Percentiles rank a stretch among this genome's conserved stretches.
Evolutionary conservation across 2,329 filamentous ascomycete genomes (phyloP).

Genomic region (Cladorrhinum sp.): DNA sequence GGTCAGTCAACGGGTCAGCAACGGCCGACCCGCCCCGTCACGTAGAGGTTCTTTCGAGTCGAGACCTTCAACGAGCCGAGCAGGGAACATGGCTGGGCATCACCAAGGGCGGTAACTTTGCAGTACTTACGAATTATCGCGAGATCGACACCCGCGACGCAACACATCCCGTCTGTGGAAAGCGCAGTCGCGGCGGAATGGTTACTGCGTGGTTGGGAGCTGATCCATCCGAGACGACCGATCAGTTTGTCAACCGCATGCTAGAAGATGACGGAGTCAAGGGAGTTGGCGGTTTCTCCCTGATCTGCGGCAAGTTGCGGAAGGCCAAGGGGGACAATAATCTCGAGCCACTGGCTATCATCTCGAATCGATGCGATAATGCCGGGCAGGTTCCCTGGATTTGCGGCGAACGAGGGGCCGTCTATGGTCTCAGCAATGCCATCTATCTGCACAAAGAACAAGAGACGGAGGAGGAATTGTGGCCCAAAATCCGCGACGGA

Average conservation of each 20-base stretch:
- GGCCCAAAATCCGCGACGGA: slow-evolving; percentile 60
- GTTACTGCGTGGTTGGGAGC: slow-evolving; percentile 60
- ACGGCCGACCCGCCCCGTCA: slow-evolving; percentile 6
- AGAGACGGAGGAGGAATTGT: slow-evolving; percentile 31
- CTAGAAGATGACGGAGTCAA: slow-evolving; percentile 53
- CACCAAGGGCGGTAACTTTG: slow-evolving; percentile 56
- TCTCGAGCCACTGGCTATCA: slow-evolving; percentile 54
- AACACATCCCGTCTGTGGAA: slow-evolving; percentile 50
- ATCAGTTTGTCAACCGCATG: slow-evolving; percentile 50
- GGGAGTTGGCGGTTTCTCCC: slow-evolving; percentile 63
- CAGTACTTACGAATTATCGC: slow-evolving; percentile 65
- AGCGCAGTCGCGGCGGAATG: slow-evolving; percentile 60
- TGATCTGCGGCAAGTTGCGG: slow-evolving; percentile 61
- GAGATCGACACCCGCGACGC: slow-evolving; percentile 51
- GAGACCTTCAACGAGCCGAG: slow-evolving; percentile 60
- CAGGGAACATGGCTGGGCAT: slow-evolving; percentile 66
- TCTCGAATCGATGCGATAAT: slow-evolving; percentile 58
- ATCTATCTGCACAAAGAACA: slow-evolving; percentile 49
- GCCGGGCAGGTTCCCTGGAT: slow-evolving; percentile 57
- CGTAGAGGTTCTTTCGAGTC: slow-evolving; percentile 53
- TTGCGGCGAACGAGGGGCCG: slow-evolving; percentile 47
- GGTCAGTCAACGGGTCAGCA: slow-evolving; percentile 6
- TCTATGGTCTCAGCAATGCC: slow-evolving; percentile 62
- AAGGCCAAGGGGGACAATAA: slow-evolving; percentile 21
- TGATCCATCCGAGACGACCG: slow-evolving; percentile 44